Evolutionary conservation across 2,329 filamentous ascomycete genomes (phyloP), one percentile per base, ranked within the genome.

Genomic region (Clonostachys rosea): DNA sequence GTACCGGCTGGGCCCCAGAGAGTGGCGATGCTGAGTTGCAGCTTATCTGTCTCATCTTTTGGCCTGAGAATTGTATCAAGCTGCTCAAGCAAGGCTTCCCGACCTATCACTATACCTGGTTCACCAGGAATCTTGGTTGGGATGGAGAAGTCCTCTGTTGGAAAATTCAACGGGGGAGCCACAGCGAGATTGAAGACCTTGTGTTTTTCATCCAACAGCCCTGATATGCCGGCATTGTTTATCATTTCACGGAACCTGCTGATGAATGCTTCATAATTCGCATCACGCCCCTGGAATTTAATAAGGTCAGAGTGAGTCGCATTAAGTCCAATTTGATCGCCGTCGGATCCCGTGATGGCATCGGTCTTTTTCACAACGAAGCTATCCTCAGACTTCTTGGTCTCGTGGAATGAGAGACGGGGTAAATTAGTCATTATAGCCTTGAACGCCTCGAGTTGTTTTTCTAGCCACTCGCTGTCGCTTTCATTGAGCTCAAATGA

Each of bases 361-460:
- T 55, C 50, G 39, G 52, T 48, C 49, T 53, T 51, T 40, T 59
- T 55, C 17, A 57, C 57, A n/a, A 59, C 47, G 37, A 55, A 60
- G 17, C 52, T 55, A 37, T 57, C 49, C 1, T 45, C 44, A 11
- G 54, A 53, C 43, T 57, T 51, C 41, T 51, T 49, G 9, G 58
- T 60, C 47, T 62, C 58, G 34, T 57, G 55, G n/a, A 58, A 59
- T 2, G 58, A 62, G 1, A 58, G 46, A 6, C 50, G 49, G 34
- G 53, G 54, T 34, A 60, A 42, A 40, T 53, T 52, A 14, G 49
- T 46, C 13, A 56, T 50, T 30, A 60, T 54, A 33, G 53, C 56
- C 24, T 59, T 59, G 45, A 59, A 60, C 2, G 54, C 56, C 39
- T 56, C 55, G 53, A 60, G 57, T 45, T 60, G 54, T 24, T 54